Evolutionary conservation across 495 filamentous ascomycete species (phyloP).

Genomic region (Xylaria longipes): DNA sequence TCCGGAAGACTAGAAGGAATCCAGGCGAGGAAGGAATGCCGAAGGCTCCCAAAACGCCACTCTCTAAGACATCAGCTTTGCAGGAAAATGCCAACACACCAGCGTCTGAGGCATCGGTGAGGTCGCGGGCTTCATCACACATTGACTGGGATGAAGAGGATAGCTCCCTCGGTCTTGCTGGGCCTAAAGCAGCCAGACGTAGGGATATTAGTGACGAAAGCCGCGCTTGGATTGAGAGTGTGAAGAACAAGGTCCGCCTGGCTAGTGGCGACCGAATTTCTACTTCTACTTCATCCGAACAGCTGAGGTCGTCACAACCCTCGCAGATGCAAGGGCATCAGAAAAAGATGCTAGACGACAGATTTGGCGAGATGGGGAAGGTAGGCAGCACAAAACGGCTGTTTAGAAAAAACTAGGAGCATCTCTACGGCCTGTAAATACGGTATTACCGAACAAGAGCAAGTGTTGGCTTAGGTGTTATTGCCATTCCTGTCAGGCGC

Average conservation of each 20-base stretch:
- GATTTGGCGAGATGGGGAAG: conserved; percentile 65
- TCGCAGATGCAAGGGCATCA: conserved; percentile 34
- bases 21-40: conserved; percentile 38
- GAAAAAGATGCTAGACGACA: conserved; percentile 39
- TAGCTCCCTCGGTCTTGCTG: conserved; percentile 65
- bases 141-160: conserved; percentile 63
- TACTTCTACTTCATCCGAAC: conserved; percentile 23
- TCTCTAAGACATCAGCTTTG: conserved; percentile 23
- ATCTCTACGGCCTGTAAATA: conserved; percentile 33
- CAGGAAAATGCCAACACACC: conserved; percentile 37
- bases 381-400: conserved; percentile 63
- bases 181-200: conserved; percentile 62
- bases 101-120: conserved; percentile 36
- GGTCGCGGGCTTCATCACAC: conserved; percentile 52
- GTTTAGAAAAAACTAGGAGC: conserved; percentile 52
- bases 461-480: background rate
- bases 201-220: conserved; percentile 67
- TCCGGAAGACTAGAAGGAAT: conserved; percentile 58
- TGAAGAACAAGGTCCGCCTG: conserved; percentile 69
- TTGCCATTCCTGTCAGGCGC: conserved; percentile 18
- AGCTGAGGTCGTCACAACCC: conserved; percentile 24
- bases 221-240: conserved; percentile 73
- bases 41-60: conserved; percentile 46
- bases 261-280: conserved; percentile 55
- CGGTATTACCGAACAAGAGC: background rate